Conservation (phyloP, 1,284 basidiomycete genomes). For the Papiliotrema nemorosa region DNA sequence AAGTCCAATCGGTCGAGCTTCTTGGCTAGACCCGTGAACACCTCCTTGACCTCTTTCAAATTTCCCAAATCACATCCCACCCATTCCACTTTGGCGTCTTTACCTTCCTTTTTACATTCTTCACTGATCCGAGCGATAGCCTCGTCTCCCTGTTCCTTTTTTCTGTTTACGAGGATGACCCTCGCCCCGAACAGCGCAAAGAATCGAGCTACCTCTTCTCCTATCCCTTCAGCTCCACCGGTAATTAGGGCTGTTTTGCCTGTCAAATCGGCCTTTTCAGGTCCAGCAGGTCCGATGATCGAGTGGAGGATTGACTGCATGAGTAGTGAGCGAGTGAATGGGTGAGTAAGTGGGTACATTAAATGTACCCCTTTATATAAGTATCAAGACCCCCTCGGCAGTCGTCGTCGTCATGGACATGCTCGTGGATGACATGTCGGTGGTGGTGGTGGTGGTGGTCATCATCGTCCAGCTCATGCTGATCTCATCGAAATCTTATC, state of each 20-base stretch:
- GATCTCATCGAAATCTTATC: too few species aligned
- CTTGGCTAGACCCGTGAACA: constrained; percentile 44
- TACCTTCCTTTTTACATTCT: constrained; percentile 24
- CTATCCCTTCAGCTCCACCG: constrained; percentile 51
- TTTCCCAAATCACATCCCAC: constrained; percentile 51
- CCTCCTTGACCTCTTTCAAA: constrained; percentile 48
- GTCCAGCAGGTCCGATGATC: constrained; percentile 35
- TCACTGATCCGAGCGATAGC: constrained; percentile 49
- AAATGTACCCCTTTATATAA: too few species aligned
- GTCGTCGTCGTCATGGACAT: too few species aligned
- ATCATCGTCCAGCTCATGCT: too few species aligned
- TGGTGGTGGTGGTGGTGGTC: too few species aligned
- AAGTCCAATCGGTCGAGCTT: constrained; percentile 51
- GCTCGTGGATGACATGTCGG: too few species aligned
- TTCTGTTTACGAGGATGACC: constrained; percentile 51
- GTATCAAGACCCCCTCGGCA: too few species aligned
- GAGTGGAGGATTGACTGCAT: constrained; percentile 36
- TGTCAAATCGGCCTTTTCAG: constrained; percentile 37
- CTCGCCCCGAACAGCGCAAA: constrained; percentile 38
- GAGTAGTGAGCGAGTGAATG: not conserved
- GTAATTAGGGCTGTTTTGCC: constrained; percentile 52
- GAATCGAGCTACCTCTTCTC: constrained; percentile 48
- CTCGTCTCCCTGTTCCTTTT: constrained; percentile 50
- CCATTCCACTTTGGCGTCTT: constrained; percentile 47
- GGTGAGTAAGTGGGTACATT: not conserved